phyloP scores from a whole-genome alignment of 1,284 basidiomycete genomes.

The Malassezia dermatis region DNA sequence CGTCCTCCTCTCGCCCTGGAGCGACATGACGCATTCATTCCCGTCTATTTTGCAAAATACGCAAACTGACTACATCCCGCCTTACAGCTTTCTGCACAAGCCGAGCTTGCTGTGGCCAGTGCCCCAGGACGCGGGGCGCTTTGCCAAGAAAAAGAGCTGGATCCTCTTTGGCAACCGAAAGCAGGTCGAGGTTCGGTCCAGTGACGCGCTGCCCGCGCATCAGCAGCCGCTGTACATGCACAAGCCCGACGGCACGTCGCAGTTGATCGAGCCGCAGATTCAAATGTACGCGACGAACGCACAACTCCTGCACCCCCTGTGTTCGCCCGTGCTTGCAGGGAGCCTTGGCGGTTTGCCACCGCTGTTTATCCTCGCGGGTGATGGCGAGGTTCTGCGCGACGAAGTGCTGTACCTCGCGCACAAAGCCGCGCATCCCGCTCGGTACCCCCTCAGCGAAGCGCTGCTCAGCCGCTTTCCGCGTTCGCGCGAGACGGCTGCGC shows the following conservation, averaged over 20 bases:
- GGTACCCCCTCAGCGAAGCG: conserved; percentile 60
- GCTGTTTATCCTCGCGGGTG: conserved; percentile 66
- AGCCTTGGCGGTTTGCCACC: conserved; percentile 87
- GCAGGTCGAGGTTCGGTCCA: not conserved
- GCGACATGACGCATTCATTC: conserved; percentile 88
- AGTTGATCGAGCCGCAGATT: conserved; percentile 54
- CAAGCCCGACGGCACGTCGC: not conserved
- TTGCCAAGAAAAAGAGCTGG: not conserved
- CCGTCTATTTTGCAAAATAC: conserved; percentile 78
- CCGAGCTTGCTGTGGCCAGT: conserved; percentile 44
- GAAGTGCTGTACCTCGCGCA: conserved; percentile 79
- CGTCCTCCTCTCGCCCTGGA: conserved; percentile 55
- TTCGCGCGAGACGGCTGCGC: conserved; percentile 42
- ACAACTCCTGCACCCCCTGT: conserved; percentile 70
- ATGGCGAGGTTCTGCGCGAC: conserved; percentile 77
- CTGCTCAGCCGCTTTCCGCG: conserved; percentile 51
- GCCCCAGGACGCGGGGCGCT: conserved; percentile 5
- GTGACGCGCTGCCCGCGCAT: not conserved
- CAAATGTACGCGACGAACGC: conserved; percentile 82
- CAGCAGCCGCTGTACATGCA: not conserved
- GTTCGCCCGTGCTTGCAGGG: conserved; percentile 62
- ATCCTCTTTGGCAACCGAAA: not conserved
- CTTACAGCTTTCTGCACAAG: conserved; percentile 46
- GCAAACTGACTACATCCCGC: conserved; percentile 59
- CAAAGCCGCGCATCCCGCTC: conserved; percentile 73